Evolutionary conservation across 2,329 filamentous ascomycete genomes (phyloP), one percentile per base, ranked within the genome.

Genomic region (Fusarium irregulare): DNA sequence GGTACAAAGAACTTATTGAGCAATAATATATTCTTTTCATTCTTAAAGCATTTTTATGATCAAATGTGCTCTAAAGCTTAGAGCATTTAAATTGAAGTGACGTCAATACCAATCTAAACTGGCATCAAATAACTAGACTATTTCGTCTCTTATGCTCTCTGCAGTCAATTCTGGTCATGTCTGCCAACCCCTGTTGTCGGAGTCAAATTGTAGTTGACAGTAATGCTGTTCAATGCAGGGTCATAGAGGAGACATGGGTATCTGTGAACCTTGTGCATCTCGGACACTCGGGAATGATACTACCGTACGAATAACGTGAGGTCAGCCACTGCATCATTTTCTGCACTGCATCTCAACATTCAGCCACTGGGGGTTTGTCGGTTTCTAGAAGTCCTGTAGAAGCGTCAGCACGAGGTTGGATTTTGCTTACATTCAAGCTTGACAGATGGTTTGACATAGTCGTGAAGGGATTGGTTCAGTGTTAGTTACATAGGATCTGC

Each of bases 301-400:
- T 44, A 45, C 44, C 18, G 21, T 16, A 47, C 37, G 53, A 47
- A 42, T 45, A 51, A 46, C 42, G 42, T 56, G 59, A 28, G 44
- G n/a, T 6, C 6, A n/a, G 10, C 34, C 18, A 37, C 34, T 37
- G 34, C 18, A 37, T 37, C 10, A n/a, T 37, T 37, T n/a, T 37
- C 34, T n/a, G 34, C 18, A 37, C 34, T 37, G 34, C 34, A n/a
- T n/a, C 34, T 37, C 10, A n/a, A 37, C 18, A 37, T 37, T 37
- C 34, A 37, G 34, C 34, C 18, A 37, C 18, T n/a, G 34, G n/a
- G 18, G 34, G 28, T 40, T 16, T 30, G 57, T 58, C 30, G n/a
- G 30, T 20, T 66, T 69, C 56, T 58, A 48, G 66, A 70, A 66
- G 50, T 9, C 16, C 53, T 60, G 57, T 63, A 27, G 62, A 70